A percentile compares a stretch with the other conserved stretches of the same genome.
These are phyloP conservation scores for Yarrowia hollandica DNA, from an alignment of 805 yeast species.

Conservation along the genomic window DNA sequence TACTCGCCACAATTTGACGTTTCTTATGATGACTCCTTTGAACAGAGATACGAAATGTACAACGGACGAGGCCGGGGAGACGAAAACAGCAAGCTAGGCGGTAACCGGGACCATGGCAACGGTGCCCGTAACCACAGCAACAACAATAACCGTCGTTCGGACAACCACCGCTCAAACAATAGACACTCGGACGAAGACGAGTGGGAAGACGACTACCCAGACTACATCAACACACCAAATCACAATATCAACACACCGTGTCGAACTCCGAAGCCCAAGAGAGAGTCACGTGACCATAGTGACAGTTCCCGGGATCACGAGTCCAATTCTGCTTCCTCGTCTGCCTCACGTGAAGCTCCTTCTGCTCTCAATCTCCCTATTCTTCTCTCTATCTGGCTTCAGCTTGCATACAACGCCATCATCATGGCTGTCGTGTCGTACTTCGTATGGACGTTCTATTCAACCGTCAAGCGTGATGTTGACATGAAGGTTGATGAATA, in stretches of 20 bases:
- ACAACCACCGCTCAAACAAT: no score
- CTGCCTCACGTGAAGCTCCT: background rate
- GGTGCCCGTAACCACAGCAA: background rate
- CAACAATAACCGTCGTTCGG: background rate
- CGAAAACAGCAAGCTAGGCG: conserved; percentile 5
- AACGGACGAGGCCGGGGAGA: background rate
- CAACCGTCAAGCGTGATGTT: conserved; percentile 67
- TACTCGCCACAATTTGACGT: conserved; percentile 12
- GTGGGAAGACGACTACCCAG: conserved; percentile 8
- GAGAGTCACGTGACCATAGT: background rate
- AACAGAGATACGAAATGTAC: conserved; percentile 7
- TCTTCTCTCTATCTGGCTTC: conserved; percentile 51
- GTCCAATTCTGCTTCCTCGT: background rate
- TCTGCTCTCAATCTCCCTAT: conserved; percentile 18
- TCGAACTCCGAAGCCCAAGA: conserved; percentile 3
- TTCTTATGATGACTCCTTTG: background rate
- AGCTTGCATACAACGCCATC: conserved; percentile 57
- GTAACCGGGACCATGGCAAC: background rate
- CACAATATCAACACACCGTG: conserved; percentile 9
- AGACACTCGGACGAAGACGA: conserved; percentile 1
- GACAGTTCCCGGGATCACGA: background rate
- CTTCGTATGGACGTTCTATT: conserved; percentile 52
- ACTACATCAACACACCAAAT: conserved; percentile 9
- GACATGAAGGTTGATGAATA: conserved; percentile 65
- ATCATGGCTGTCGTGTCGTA: conserved; percentile 55